Base-by-base conservation (phyloP, 2,329 filamentous ascomycete species). In the Chaetomiaceae sp. region DNA sequence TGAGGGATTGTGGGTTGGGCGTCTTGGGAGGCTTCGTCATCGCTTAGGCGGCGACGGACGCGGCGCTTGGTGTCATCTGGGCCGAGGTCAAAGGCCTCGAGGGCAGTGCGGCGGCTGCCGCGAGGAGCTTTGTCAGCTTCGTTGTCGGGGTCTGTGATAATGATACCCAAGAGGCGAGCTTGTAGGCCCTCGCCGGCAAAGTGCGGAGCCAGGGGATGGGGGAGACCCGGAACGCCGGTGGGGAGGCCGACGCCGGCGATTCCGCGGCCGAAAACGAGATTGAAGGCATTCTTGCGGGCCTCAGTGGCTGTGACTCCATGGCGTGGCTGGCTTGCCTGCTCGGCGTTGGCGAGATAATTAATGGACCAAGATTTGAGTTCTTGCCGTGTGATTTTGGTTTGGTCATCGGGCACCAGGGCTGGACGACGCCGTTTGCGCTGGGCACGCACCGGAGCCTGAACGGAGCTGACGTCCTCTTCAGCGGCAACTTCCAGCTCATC, bases 301-400 rank as follows among this genome's bases (percentile, higher is more conserved):
- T 74, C 70, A 3, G 65, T 59, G 10, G 53, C 42, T 0, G 68
- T 68, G 30, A 64, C 62, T 7, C 51, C 53, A 29, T 60, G 57
- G 38, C 62, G 49, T 52, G 55, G 48, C 67, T 68, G 50, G 42
- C 51, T 53, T 10, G 57, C 58, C 16, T 60, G 65, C 25, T 67
- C 61, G 80, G 89, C 90, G 58, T 84, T 85, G 10, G 66, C 57
- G 7, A 73, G 54, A 51, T 81, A 80, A 36, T 75, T 62, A 1
- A 58, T 51, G 47, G 67, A 63, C 77, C 76, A 79, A 5, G 57
- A 50, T 50, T 67, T 69, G 43, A 76, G 63, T 47, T 70, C 66
- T 11, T 58, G 61, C 52, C 68, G 61, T 9, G 71, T 61, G 9
- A 79, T 25, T 16, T 67, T 65, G 14, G 69, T 69, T 27, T 62